Conservation (phyloP, 768 basidiomycete species). For the Chalciporus pseudorubinellus region DNA sequence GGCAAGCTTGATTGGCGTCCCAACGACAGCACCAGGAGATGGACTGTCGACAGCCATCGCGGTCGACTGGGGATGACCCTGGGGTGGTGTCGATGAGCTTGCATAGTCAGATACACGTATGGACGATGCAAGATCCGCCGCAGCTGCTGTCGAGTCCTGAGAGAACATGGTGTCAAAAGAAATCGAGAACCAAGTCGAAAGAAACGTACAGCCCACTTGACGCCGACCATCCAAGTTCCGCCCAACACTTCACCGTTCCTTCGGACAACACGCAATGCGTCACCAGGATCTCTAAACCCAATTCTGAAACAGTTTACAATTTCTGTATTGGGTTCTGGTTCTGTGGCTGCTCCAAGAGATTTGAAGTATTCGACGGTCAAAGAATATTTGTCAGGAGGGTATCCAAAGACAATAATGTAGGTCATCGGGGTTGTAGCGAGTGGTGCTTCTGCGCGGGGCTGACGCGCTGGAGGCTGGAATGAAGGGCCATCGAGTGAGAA, state of each 20-base stretch:
- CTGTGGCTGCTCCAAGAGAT: slow-evolving; percentile 67
- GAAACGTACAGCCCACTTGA: slow-evolving; percentile 76
- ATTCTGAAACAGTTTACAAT: slow-evolving; percentile 81
- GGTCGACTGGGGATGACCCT: slow-evolving; percentile 29
- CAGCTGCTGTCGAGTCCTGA: slow-evolving; percentile 60
- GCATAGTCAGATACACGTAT: slow-evolving; percentile 21
- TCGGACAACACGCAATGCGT: slow-evolving; percentile 75
- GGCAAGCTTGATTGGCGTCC: slow-evolving; percentile 70
- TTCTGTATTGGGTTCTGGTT: slow-evolving; percentile 63
- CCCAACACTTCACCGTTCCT: slow-evolving; percentile 79
- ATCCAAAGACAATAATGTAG: slow-evolving; percentile 85
- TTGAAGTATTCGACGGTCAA: slow-evolving; percentile 72
- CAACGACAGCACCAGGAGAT: slow-evolving; percentile 44
- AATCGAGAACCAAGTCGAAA: not conserved
- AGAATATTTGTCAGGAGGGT: slow-evolving; percentile 76
- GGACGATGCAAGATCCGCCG: slow-evolving; percentile 47
- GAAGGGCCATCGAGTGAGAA: slow-evolving; percentile 23
- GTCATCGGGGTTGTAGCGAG: slow-evolving; percentile 41
- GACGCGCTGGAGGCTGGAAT: slow-evolving; percentile 12
- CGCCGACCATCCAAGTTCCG: slow-evolving; percentile 81
- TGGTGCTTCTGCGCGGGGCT: slow-evolving; percentile 25
- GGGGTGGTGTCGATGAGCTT: slow-evolving; percentile 7
- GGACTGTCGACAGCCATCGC: slow-evolving; percentile 51
- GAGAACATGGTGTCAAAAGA: slow-evolving; percentile 1
- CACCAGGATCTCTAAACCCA: slow-evolving; percentile 66